Evolutionary conservation across 2,329 filamentous ascomycete genomes (phyloP).

Genomic region (Akanthomyces muscarius): DNA sequence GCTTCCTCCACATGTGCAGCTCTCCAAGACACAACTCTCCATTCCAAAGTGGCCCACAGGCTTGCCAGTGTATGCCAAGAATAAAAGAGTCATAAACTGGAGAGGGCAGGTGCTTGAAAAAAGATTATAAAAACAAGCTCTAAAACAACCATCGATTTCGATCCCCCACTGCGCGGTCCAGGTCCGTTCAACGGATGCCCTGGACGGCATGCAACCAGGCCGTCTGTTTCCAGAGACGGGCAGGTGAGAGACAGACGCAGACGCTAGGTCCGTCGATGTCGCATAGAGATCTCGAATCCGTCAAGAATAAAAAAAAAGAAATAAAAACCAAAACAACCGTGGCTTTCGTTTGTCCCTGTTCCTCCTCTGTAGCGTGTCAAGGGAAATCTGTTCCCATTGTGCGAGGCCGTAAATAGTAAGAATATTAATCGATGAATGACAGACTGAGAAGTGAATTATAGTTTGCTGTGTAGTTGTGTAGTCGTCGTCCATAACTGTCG

Average conservation of each 20-base stretch:
- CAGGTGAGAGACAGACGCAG: slow-evolving; percentile 5
- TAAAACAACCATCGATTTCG: slow-evolving; percentile 8
- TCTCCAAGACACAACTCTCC: neutral
- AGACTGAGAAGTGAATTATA: slow-evolving; percentile 40
- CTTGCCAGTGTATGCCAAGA: slow-evolving; percentile 4
- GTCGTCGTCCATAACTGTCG: slow-evolving; percentile 2
- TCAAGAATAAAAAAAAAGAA: neutral
- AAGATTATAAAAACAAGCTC: slow-evolving; percentile 7
- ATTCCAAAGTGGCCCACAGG: neutral
- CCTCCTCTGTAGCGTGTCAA: slow-evolving; percentile 12
- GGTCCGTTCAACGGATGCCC: slow-evolving; percentile 17
- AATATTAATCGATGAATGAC: slow-evolving; percentile 30
- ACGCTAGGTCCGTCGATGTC: slow-evolving; percentile 14
- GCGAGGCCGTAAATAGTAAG: slow-evolving; percentile 17
- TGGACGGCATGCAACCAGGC: slow-evolving; percentile 17
- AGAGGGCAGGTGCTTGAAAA: neutral
- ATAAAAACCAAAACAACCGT: neutral
- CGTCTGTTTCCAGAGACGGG: slow-evolving; percentile 18
- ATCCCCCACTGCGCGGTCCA: slow-evolving; percentile 10
- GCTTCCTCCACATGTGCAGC: slow-evolving; percentile 3
- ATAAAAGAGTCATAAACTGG: neutral
- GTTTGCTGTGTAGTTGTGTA: slow-evolving; percentile 23
- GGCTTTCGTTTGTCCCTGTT: slow-evolving; percentile 10
- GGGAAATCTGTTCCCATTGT: slow-evolving; percentile 9
- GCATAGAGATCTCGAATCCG: slow-evolving; percentile 5